A percentile compares a stretch with the other conserved stretches of the same genome.
These are phyloP conservation scores for Melastoma malabathricum DNA, from an alignment of 345 rosid genomes.

Conservation along the genomic window DNA sequence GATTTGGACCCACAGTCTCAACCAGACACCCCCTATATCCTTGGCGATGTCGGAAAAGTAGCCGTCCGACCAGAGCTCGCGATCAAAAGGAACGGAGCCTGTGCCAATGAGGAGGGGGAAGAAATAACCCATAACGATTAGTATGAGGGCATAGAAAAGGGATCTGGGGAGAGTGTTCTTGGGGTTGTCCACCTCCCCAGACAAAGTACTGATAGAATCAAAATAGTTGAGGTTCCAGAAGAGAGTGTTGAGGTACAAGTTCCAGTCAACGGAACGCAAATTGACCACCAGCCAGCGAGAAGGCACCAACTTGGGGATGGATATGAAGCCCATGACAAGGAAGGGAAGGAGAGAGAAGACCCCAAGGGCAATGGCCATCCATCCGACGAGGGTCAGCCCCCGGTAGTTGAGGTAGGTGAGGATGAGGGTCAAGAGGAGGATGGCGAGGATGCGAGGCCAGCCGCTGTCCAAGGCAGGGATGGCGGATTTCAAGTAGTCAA, in stretches of 20 bases:
- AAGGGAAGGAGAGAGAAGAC: constrained; percentile 60
- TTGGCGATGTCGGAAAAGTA: constrained; percentile 61
- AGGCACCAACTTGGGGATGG: constrained; percentile 50
- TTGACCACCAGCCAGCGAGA: constrained; percentile 55
- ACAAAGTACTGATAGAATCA: constrained; percentile 66
- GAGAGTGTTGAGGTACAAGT: constrained; percentile 53
- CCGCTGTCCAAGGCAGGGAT: constrained; percentile 45
- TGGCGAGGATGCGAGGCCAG: constrained; percentile 31
- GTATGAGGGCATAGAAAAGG: constrained; percentile 43
- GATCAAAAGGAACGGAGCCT: constrained; percentile 52
- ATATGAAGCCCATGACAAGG: constrained; percentile 46
- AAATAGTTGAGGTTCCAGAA: constrained; percentile 75
- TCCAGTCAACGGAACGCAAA: constrained; percentile 42
- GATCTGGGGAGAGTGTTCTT: constrained; percentile 56
- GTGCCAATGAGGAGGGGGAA: constrained; percentile 52
- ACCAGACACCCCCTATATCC: constrained; percentile 57
- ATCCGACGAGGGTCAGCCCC: constrained; percentile 58
- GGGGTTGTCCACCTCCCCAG: constrained; percentile 67
- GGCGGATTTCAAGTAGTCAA: constrained; percentile 50
- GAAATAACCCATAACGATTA: constrained; percentile 47
- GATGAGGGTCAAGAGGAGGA: constrained; percentile 32
- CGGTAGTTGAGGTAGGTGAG: constrained; percentile 56
- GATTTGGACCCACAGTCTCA: constrained; percentile 64
- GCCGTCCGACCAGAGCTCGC: constrained; percentile 58
- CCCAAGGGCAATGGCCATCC: constrained; percentile 55